Base-by-base conservation (phyloP, 306 rosid genomes). In the Glycine latifolia region DNA sequence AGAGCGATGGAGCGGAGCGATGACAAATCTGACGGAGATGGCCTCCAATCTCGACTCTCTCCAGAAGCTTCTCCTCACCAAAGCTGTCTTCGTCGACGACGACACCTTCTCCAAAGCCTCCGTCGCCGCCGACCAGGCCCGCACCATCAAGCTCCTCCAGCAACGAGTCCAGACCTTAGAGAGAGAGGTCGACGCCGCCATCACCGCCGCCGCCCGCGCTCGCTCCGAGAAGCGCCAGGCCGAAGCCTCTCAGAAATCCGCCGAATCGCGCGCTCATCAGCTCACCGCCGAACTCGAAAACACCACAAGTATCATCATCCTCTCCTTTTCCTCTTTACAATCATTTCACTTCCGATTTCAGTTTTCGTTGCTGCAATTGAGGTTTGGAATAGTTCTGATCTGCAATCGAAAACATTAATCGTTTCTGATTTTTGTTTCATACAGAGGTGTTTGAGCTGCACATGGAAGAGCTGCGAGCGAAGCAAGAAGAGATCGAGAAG, bases 1-100 rank as follows among this genome's bases (percentile, higher is more conserved):
- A 67, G 95, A 93, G 80, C 85, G 98, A 90, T 95, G 97, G 97
- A 90, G 79, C 81, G 99, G 96, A 81, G 98, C 98, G 61, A 92
- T 84, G 41, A 80, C 90, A 12, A 95, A 95, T 91, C 90, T 93
- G 60, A 85, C 93, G n/a, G 98, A 95, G 88, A 93, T 89, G 95
- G 67, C 91, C 41, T 87, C 94, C 6, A 93, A 89, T 79, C 86
- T 93, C 10, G 99, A 91, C 4, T 95, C 96, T 0, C 96, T 95
- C 26, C 95, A 95, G 56, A 95, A 93, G 82, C 83, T 95, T 54
- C 90, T 95, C 14, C 92, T 91, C 81, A 91, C 90, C 87, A 95
- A 93, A 82, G 89, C 99, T 0, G 94, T 95, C 47, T 93, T 93
- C 82, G 96, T 93, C 41, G 99, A 95, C 72, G 92, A 91, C 12